Percentiles rank a stretch among this genome's conserved stretches.
Evolutionary conservation across 1,284 basidiomycete genomes (phyloP).

Genomic region (Tilletia walkeri): DNA sequence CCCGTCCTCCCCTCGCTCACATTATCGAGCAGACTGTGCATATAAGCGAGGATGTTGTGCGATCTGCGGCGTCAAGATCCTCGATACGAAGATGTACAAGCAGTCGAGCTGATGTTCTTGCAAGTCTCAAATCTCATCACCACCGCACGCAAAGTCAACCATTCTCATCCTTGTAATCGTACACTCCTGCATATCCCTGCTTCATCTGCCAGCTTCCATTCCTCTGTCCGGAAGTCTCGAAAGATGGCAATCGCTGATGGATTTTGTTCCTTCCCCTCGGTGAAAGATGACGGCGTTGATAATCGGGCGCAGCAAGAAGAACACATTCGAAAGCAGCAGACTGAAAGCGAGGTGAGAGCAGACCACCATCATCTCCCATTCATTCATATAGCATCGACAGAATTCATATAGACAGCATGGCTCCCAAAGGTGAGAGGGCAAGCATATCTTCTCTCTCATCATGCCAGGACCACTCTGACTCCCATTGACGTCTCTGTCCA

Average conservation of each 20-base stretch:
- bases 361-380: neutral
- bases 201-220: no score
- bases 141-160: no score
- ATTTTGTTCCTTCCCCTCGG: neutral
- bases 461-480: neutral
- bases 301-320: no score
- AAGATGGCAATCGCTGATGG: no score
- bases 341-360: neutral
- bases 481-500: neutral
- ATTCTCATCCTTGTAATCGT: no score
- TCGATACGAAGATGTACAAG: conserved; percentile 35
- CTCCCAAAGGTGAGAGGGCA: conserved; percentile 4
- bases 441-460: neutral
- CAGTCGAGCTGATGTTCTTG: conserved; percentile 21
- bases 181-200: no score
- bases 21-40: conserved; percentile 28
- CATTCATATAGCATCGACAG: neutral
- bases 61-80: conserved; percentile 40
- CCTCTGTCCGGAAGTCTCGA: no score
- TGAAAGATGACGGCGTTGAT: neutral
- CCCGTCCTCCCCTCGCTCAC: neutral
- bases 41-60: conserved; percentile 39
- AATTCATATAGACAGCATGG: neutral
- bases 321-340: neutral
- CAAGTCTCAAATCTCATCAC: no score